Conservation (phyloP, 306 rosid species). For the Medicago lupulina region DNA sequence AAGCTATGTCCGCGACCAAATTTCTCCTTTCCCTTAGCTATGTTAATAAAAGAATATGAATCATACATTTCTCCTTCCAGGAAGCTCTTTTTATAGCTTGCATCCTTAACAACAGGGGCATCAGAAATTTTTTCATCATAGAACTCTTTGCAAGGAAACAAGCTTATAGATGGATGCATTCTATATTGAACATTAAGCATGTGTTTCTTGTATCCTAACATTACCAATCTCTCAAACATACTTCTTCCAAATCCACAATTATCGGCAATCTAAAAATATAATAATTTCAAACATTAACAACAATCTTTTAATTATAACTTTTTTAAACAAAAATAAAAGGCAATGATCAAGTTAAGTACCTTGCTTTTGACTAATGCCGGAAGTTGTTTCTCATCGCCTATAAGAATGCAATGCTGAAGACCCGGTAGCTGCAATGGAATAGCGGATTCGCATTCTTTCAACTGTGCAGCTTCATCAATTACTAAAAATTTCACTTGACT, state of each 20-base stretch:
- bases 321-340: too few relatives aligned
- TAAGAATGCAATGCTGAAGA: slow-evolving; percentile 43
- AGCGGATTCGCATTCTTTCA: slow-evolving; percentile 62
- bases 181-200: slow-evolving; percentile 53
- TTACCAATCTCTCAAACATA: slow-evolving; percentile 51
- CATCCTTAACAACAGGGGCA: slow-evolving; percentile 40
- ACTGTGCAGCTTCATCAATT: slow-evolving; percentile 65
- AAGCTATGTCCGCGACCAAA: slow-evolving; percentile 29
- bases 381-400: slow-evolving; percentile 66
- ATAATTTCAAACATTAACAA: not conserved
- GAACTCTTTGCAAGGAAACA: slow-evolving; percentile 52
- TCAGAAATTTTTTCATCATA: slow-evolving; percentile 42
- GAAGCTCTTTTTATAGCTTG: slow-evolving; percentile 32
- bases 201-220: slow-evolving; percentile 40
- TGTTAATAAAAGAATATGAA: slow-evolving; percentile 48
- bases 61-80: slow-evolving; percentile 39
- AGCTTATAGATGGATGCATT: slow-evolving; percentile 59
- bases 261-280: slow-evolving; percentile 36
- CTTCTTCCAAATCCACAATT: slow-evolving; percentile 54
- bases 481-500: slow-evolving; percentile 39
- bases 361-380: slow-evolving; percentile 66
- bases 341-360: slow-evolving; percentile 42
- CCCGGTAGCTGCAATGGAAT: slow-evolving; percentile 58
- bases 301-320: too few relatives aligned
- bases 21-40: slow-evolving; percentile 53